Evolutionary conservation across 371 early-diverging fungal genomes (phyloP).

Genomic region (Mortierella sp.): DNA sequence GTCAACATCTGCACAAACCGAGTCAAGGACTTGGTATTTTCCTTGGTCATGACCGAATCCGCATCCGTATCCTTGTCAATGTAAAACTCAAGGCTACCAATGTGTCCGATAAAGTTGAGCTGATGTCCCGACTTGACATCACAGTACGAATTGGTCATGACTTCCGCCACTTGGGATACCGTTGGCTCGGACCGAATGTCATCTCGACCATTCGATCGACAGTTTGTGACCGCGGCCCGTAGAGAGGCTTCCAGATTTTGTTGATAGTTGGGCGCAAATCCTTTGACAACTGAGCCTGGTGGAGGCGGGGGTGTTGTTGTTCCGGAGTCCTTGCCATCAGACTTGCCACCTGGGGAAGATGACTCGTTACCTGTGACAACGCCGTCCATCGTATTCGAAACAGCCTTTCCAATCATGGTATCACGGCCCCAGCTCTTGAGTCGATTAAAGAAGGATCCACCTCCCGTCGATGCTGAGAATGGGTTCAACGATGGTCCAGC

Average conservation of each 20-base stretch:
- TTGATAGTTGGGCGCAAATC: constrained; percentile 60
- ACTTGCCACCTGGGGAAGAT: constrained; percentile 16
- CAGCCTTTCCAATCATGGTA: constrained; percentile 25
- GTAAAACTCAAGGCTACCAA: constrained; percentile 65
- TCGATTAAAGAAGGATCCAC: constrained; percentile 50
- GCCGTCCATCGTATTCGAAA: constrained; percentile 1
- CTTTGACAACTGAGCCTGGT: constrained; percentile 50
- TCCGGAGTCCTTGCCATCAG: neutral
- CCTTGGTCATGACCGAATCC: constrained; percentile 55
- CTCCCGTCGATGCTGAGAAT: constrained; percentile 6
- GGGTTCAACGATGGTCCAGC: neutral
- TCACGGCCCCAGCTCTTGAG: constrained; percentile 46
- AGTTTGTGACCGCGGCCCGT: constrained; percentile 62
- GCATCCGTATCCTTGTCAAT: constrained; percentile 59
- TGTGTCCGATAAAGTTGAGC: constrained; percentile 60
- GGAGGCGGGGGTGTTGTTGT: constrained; percentile 37
- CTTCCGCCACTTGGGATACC: constrained; percentile 26
- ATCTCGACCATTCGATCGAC: constrained; percentile 60
- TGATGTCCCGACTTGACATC: constrained; percentile 66
- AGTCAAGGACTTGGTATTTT: constrained; percentile 56
- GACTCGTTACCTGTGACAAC: constrained; percentile 17
- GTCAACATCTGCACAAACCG: constrained; percentile 67
- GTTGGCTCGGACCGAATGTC: constrained; percentile 46
- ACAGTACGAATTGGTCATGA: constrained; percentile 58
- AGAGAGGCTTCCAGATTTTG: constrained; percentile 61